Evolutionary conservation across 345 rosid species (phyloP).

Genomic region (Syzygium jambos): DNA sequence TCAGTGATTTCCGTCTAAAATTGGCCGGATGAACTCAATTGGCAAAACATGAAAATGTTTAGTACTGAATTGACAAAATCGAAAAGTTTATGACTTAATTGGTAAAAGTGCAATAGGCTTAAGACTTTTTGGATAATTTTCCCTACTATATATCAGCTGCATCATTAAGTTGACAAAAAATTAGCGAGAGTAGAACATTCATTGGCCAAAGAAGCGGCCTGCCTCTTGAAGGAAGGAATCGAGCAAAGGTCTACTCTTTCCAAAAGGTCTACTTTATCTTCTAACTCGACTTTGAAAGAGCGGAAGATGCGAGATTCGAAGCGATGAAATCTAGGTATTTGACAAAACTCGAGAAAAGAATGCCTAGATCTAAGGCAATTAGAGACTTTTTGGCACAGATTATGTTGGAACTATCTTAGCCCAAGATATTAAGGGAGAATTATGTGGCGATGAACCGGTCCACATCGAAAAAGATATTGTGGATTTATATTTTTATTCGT

Average conservation of each 20-base stretch:
- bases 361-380: neutral
- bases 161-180: neutral
- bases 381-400: neutral
- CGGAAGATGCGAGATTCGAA: neutral
- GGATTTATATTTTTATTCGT: neutral
- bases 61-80: no score
- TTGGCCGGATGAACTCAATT: no score
- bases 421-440: neutral
- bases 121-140: no score
- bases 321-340: no score
- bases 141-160: fast-evolving
- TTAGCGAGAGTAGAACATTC: neutral
- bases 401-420: neutral
- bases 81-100: no score
- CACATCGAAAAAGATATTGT: neutral
- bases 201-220: neutral
- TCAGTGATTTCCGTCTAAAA: no score
- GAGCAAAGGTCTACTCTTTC: neutral
- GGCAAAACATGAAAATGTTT: no score
- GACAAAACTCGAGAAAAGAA: neutral
- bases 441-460: neutral
- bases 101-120: no score
- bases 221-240: neutral
- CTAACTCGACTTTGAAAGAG: neutral
- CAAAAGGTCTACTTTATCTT: neutral